Conservation (phyloP, 1,284 basidiomycete species). For the Wallemia mellicola region DNA sequence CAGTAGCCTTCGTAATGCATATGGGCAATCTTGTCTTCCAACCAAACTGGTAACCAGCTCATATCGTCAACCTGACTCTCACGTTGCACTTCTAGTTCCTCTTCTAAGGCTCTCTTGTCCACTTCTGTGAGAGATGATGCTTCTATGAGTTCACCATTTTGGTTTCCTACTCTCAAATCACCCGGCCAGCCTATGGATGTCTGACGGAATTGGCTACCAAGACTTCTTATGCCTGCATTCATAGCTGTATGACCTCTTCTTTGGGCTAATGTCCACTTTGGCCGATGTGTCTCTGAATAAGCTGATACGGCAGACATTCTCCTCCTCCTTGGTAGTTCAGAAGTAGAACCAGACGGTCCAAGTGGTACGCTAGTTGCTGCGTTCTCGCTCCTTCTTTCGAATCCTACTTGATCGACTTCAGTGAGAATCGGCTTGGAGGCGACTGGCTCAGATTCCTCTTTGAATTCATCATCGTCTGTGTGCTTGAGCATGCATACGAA, state of each 20-base stretch:
- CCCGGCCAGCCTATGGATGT: slow-evolving; percentile 82
- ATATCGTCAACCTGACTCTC: slow-evolving; percentile 27
- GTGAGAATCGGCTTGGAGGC: slow-evolving; percentile 8
- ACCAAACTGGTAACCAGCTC: slow-evolving; percentile 65
- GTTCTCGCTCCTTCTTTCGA: slow-evolving; percentile 1
- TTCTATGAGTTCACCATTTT: slow-evolving; percentile 18
- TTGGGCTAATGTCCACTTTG: slow-evolving; percentile 41
- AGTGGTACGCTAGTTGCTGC: slow-evolving; percentile 6
- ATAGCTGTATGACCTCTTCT: slow-evolving; percentile 81
- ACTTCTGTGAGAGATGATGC: slow-evolving; percentile 24
- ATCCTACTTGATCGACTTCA: slow-evolving; percentile 1
- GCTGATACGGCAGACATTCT: slow-evolving; percentile 8
- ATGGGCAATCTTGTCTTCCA: slow-evolving; percentile 64
- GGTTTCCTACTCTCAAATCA: slow-evolving; percentile 25
- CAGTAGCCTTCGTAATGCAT: slow-evolving; percentile 93
- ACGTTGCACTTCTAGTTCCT: slow-evolving; percentile 26
- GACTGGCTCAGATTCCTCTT: slow-evolving; percentile 4
- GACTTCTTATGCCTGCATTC: slow-evolving; percentile 67
- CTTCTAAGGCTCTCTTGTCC: slow-evolving; percentile 31
- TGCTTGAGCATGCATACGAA: slow-evolving; percentile 27
- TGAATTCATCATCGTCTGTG: slow-evolving; percentile 13
- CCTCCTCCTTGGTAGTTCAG: slow-evolving; percentile 11
- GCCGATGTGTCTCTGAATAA: slow-evolving; percentile 5
- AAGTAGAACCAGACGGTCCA: slow-evolving; percentile 16
- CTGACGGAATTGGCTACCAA: slow-evolving; percentile 58